Percentiles rank a stretch among this genome's conserved stretches.
Conservation (phyloP, 2,329 filamentous ascomycete species). For the Diaporthe humulicola region DNA sequence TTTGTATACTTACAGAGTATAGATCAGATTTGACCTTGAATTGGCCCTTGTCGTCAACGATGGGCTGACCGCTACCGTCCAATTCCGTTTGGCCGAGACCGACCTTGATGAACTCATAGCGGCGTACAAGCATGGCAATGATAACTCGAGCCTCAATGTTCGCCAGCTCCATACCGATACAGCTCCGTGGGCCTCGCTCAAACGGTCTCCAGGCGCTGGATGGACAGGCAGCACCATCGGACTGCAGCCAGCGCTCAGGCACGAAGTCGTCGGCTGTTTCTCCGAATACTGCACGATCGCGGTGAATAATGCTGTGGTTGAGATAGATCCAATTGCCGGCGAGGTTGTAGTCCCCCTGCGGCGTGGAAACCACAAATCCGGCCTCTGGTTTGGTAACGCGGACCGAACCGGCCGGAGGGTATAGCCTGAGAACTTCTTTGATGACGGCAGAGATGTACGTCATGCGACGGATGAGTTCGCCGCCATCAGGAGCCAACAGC, state of each 20-base stretch:
- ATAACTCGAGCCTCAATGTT: constrained; percentile 51
- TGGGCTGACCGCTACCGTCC: neutral
- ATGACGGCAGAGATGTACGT: constrained; percentile 32
- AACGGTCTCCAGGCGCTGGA: constrained; percentile 62
- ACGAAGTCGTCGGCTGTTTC: constrained; percentile 35
- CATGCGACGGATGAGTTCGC: constrained; percentile 50
- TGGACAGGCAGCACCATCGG: constrained; percentile 48
- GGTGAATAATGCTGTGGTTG: constrained; percentile 43
- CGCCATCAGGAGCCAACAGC: constrained; percentile 41
- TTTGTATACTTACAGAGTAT: constrained; percentile 43
- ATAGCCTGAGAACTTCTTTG: constrained; percentile 25
- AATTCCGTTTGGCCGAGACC: neutral
- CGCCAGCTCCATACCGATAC: constrained; percentile 68
- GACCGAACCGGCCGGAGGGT: constrained; percentile 47
- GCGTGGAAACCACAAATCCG: constrained; percentile 26
- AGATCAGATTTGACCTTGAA: neutral
- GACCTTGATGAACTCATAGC: constrained; percentile 45
- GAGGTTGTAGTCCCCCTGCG: constrained; percentile 45
- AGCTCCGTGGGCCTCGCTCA: constrained; percentile 64
- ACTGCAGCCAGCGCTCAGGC: constrained; percentile 35
- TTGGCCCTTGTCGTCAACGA: neutral
- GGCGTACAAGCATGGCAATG: constrained; percentile 47
- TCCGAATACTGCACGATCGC: constrained; percentile 34
- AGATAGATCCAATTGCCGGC: constrained; percentile 40
- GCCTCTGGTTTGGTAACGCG: constrained; percentile 45